Conservation (phyloP, 2,329 filamentous ascomycete genomes). For the Chrysoporthe puriensis region DNA sequence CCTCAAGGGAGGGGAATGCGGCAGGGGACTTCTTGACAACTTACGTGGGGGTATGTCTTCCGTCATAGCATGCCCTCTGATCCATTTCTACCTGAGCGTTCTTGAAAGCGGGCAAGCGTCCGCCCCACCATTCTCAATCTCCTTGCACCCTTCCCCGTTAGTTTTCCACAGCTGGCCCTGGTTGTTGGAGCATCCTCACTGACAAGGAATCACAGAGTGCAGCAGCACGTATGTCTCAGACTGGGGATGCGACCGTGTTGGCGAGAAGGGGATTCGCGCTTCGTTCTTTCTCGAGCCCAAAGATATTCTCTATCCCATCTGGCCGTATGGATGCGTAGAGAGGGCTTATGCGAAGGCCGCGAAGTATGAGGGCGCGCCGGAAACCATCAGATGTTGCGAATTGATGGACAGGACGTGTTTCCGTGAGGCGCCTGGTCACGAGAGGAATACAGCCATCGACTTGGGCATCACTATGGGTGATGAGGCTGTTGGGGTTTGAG, state of each 20-base stretch:
- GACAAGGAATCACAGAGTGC: not conserved
- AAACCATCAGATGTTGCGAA: not conserved
- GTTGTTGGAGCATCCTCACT: not conserved
- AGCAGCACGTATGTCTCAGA: not conserved
- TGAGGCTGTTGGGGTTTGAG: too few species aligned
- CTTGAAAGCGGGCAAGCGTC: too few species aligned
- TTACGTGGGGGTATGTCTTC: not conserved
- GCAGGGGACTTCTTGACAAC: not conserved
- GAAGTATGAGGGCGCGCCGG: not conserved
- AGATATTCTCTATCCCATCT: not conserved
- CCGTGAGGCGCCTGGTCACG: not conserved
- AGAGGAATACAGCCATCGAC: not conserved
- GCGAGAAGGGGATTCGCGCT: not conserved
- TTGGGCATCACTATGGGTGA: too few species aligned
- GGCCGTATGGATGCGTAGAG: not conserved
- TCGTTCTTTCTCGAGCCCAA: not conserved
- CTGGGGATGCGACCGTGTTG: slow-evolving; percentile 1
- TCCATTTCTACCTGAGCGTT: not conserved
- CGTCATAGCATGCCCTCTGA: not conserved
- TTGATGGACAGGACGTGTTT: not conserved
- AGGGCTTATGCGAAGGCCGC: not conserved
- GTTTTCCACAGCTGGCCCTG: too few species aligned
- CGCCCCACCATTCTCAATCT: too few species aligned
- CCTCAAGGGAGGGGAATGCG: not conserved
- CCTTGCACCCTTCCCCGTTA: not conserved